Base-by-base conservation (phyloP, 2,329 filamentous ascomycete genomes). In the Capronia americana region DNA sequence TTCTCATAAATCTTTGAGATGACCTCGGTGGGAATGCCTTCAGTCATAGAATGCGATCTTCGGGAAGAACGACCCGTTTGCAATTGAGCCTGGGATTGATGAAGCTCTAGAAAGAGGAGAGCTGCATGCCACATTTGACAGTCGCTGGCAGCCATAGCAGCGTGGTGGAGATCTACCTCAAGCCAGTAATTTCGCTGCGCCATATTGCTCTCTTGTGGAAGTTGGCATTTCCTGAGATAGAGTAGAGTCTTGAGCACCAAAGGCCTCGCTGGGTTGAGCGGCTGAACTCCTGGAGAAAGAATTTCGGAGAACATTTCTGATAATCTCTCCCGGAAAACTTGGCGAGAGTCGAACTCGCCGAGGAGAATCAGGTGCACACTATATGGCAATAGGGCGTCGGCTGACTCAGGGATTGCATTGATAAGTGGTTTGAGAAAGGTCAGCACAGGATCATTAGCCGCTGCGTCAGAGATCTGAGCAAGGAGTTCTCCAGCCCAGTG, bases 51-150 rank as follows among this genome's bases (percentile, higher is more conserved):
- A 1, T 90, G 92, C 8, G 90, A 90, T 57, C 91, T 86, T 65
- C 91, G 85, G 51, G 90, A 90, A 20, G 83, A 79, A 8, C 72
- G 69, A 51, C 60, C 64, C 17, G 63, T 55, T 60, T 70, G 68
- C 38, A 86, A 83, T 2, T 81, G 75, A 0, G 80, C 78, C 50
- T 88, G 86, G 0, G 87, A 87, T 24, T 86, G 83, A 32, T 86
- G 85, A 26, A 92, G 85, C 77, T 99, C 95, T 4, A 90, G 86
- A 72, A 98, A 91, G 7, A 97, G 79, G 1, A 99, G 82, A 3
- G 94, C 92, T 4, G 91, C 91, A 75, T 95, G 95, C 75, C 90
- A 90, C 89, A 98, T 92, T 17, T 90, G 88, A 74, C 94, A 97
- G 64, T 82, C 81, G 11, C 87, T 86, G 5, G 93, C 93, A 44